A percentile compares a stretch with the other conserved stretches of the same genome.
phyloP scores from a whole-genome alignment of 2,329 filamentous ascomycete genomes.

The Pseudocercospora eumusae region DNA sequence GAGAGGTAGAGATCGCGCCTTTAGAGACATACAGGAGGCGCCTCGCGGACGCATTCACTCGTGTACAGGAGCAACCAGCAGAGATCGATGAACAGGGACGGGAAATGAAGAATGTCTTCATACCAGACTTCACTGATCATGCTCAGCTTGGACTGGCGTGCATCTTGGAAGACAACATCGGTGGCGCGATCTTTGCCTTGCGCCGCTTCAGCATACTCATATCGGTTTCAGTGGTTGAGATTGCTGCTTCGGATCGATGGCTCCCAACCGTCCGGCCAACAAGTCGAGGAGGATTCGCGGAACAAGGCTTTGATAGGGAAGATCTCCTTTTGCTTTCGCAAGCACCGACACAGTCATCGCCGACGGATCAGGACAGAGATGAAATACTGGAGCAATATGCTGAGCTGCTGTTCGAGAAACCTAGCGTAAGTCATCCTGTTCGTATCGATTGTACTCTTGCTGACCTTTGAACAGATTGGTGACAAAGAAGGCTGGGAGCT shows the following conservation, averaged over 20 bases:
- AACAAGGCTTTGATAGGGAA: constrained; percentile 70
- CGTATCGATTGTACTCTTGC: constrained; percentile 13
- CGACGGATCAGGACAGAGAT: constrained; percentile 75
- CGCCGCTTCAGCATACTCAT: constrained; percentile 79
- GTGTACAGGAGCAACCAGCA: constrained; percentile 63
- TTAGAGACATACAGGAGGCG: constrained; percentile 72
- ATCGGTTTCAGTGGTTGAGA: constrained; percentile 75
- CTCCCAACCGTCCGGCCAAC: constrained; percentile 61
- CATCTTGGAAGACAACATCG: constrained; percentile 78
- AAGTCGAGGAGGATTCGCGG: constrained; percentile 54
- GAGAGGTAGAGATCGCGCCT: constrained; percentile 55
- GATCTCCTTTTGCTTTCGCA: constrained; percentile 81
- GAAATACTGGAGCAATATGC: constrained; percentile 77
- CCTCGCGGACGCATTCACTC: constrained; percentile 68
- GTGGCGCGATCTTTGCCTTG: constrained; percentile 72
- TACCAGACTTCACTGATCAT: constrained; percentile 72
- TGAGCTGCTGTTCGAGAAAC: constrained; percentile 56
- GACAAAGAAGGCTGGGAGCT: constrained; percentile 77
- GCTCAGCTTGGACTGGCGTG: constrained; percentile 81
- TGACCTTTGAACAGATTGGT: constrained; percentile 29
- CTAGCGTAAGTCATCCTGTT: constrained; percentile 16
- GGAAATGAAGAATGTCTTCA: constrained; percentile 59
- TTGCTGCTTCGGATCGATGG: constrained; percentile 84
- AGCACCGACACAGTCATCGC: constrained; percentile 59
- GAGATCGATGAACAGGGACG: background rate